Evolutionary conservation across 192 early-diverging fungal species (phyloP).

Genomic region (Backusella sp.): DNA sequence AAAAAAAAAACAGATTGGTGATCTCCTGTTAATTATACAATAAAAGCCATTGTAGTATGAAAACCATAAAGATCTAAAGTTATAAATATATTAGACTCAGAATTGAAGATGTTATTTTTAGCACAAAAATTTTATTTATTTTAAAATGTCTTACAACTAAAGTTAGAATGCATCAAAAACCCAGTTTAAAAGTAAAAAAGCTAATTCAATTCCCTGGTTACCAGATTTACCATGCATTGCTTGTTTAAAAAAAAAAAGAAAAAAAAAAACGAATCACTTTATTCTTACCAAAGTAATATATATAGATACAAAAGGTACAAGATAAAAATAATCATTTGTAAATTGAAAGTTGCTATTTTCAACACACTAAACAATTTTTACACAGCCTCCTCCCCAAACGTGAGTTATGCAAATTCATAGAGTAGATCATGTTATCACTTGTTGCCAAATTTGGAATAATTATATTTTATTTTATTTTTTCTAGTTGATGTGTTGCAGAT

Average conservation of each 20-base stretch:
- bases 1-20: not conserved
- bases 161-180: not conserved
- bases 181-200: not conserved
- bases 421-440: slow-evolving; percentile 1
- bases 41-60: slow-evolving; percentile 5
- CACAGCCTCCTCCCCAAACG: not conserved
- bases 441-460: not conserved
- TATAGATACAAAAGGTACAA: not conserved
- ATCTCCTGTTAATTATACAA: slow-evolving; percentile 1
- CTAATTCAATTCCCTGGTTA: not conserved
- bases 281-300: not conserved
- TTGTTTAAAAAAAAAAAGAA: not conserved
- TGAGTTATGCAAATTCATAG: not conserved
- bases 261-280: not conserved
- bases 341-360: not conserved
- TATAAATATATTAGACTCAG: not conserved
- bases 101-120: not conserved
- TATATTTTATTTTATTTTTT: not conserved
- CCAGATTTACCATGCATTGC: not conserved
- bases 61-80: not conserved
- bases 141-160: slow-evolving; percentile 1
- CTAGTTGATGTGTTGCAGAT: not conserved
- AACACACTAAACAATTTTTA: not conserved
- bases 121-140: not conserved
- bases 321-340: not conserved